Percentiles rank a stretch among this genome's conserved stretches.
These are phyloP conservation scores for Backusella tarrabulga DNA, from an alignment of 192 early-diverging fungal genomes.

Conservation along the genomic window DNA sequence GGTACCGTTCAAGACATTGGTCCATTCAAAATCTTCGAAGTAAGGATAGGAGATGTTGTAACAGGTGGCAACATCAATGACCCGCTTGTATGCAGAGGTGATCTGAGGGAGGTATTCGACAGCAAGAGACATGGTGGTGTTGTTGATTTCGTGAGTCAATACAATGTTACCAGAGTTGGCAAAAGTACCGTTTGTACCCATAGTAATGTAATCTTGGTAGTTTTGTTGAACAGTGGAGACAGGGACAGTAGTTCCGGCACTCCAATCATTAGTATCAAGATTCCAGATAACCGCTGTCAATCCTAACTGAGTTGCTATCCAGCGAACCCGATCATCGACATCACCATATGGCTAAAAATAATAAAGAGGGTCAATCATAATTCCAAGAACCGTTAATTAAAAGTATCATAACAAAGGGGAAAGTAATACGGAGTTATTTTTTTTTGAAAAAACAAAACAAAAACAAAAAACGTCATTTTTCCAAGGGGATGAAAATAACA, in stretches of 20 bases:
- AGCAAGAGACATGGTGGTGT: constrained; percentile 37
- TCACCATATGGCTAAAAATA: constrained; percentile 44
- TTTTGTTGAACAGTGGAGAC: constrained; percentile 16
- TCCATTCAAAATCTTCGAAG: constrained; percentile 25
- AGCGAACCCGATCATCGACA: constrained; percentile 55
- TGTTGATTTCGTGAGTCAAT: constrained; percentile 39
- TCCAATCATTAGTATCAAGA: constrained; percentile 32
- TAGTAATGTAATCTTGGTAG: constrained; percentile 19
- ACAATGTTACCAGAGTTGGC: constrained; percentile 33
- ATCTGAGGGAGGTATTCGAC: constrained; percentile 37
- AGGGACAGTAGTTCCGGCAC: constrained; percentile 10
- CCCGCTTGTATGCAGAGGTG: constrained; percentile 28
- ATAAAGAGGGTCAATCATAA: not conserved
- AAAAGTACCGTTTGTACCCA: constrained; percentile 31
- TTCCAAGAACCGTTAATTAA: constrained; percentile 5
- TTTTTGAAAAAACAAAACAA: not conserved
- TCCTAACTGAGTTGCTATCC: constrained; percentile 44
- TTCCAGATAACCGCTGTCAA: constrained; percentile 36
- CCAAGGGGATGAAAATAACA: not conserved
- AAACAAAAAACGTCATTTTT: not conserved
- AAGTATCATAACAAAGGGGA: not conserved
- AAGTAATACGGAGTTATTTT: not conserved
- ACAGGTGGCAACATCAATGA: constrained; percentile 33
- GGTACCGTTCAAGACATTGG: not conserved
- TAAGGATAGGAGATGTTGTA: constrained; percentile 38